Evolutionary conservation across 1,284 basidiomycete species (phyloP), one percentile per base, ranked within the genome.

Genomic region (Acaromyces ingoldii): DNA sequence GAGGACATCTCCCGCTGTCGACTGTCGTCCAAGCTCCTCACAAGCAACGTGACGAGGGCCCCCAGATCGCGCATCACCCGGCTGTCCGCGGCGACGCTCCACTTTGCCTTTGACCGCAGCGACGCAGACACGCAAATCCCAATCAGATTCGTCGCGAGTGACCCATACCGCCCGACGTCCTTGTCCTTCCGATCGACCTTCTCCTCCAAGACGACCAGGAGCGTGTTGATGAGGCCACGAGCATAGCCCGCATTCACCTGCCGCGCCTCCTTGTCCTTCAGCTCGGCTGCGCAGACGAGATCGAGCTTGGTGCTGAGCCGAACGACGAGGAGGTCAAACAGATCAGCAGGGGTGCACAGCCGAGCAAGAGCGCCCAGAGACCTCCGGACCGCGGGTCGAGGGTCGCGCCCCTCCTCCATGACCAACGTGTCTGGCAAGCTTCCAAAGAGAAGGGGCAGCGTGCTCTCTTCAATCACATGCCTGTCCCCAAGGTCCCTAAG

Each of bases 261-360:
- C 6, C 54, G 52, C 44, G 57, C 33, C 13, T n/a, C 41, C 1
- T 28, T 29, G 11, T 57, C 26, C 36, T 57, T 57, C 4, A 39
- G 51, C 10, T 87, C 85, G 3, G 79, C 63, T 21, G 79, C 79
- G 11, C 95, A 76, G 4, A 85, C 77, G 51, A 87, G 84, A 1
- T 91, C 87, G 24, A 97, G 79, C 74, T 90, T 89, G 1, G 86
- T 85, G 0, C 82, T 83, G 10, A 97, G 78, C 21, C 87, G 84
- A 40, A 90, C 82, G 34, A 90, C 83, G 26, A 97, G 81, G 5
- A 81, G 85, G 72, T 91, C 89, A 76, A 95, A 97, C 24, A 97
- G 80, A 21, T 84, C 81, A 0, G 87, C 81, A 40, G 86, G 83
- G 2, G 82, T 75, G 72, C 90, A 93, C 11, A 99, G 81, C 10